Evolutionary conservation across 306 rosid genomes (phyloP).

Genomic region (Quercus rubra): DNA sequence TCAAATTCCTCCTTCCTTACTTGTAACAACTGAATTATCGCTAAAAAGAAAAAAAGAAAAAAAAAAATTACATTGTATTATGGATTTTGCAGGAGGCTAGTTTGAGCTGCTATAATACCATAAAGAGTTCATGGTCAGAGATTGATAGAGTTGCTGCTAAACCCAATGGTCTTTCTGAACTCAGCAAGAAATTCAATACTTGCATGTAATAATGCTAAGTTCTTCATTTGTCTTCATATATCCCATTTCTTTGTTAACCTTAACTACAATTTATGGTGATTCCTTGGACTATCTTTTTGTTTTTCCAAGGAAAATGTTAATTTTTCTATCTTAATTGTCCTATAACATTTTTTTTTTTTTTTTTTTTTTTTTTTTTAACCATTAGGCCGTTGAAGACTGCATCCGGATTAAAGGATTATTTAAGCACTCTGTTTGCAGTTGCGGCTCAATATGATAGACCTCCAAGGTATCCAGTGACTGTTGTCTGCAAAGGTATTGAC

Average conservation of each 20-base stretch:
- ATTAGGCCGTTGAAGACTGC: conserved; percentile 11
- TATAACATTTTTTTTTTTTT: no score
- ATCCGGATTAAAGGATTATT: neutral
- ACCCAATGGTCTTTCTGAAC: conserved; percentile 47
- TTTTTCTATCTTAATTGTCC: no score
- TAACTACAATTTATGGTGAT: no score
- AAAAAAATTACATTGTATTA: neutral
- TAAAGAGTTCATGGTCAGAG: conserved; percentile 51
- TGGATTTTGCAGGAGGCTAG: conserved; percentile 25
- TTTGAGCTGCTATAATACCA: conserved; percentile 38
- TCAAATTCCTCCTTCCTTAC: no score
- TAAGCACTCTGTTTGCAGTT: neutral
- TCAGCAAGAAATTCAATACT: conserved; percentile 47
- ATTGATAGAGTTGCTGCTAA: conserved; percentile 43
- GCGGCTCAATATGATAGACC: conserved; percentile 29
- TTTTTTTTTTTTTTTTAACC: no score
- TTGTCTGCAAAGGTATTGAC: conserved; percentile 18
- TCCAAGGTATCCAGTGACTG: neutral
- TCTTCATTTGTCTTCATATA: neutral
- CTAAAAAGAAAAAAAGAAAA: no score
- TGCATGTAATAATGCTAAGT: conserved; percentile 33
- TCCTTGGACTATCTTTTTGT: no score
- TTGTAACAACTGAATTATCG: no score
- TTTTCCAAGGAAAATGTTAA: no score
- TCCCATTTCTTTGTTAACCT: no score